phyloP scores from a whole-genome alignment of 345 rosid species.

The Cardamine occulta region DNA sequence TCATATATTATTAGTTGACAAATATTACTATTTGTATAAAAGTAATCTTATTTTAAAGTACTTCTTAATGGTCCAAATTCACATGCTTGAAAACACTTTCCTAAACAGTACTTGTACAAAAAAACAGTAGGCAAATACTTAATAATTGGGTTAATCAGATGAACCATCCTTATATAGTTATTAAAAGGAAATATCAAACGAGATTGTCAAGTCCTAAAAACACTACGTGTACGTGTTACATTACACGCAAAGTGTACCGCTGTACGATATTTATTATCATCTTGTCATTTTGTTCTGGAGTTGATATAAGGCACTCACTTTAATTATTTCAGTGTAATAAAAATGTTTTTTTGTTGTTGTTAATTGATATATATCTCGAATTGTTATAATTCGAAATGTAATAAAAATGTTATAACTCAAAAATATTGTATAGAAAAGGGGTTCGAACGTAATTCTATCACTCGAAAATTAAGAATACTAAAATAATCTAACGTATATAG shows the following conservation, averaged over 20 bases:
- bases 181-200: background rate
- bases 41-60: constrained; percentile 24
- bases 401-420: background rate
- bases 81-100: constrained; percentile 34
- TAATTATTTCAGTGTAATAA: background rate
- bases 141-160: constrained; percentile 5
- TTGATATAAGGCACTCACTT: too few relatives aligned
- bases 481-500: constrained; percentile 25
- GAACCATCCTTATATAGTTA: background rate
- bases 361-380: too few relatives aligned
- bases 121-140: constrained; percentile 1
- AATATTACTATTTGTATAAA: constrained; percentile 24
- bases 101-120: constrained; percentile 12
- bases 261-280: background rate
- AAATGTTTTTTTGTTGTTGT: too few relatives aligned
- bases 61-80: constrained; percentile 26
- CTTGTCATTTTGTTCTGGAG: background rate
- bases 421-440: background rate
- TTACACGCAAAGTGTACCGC: background rate
- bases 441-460: background rate
- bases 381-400: too few relatives aligned
- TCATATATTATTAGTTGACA: constrained; percentile 33
- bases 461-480: background rate
- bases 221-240: constrained; percentile 5
- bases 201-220: constrained; percentile 11